phyloP scores from a whole-genome alignment of 139 green algal species.

The Closterium sp. region DNA sequence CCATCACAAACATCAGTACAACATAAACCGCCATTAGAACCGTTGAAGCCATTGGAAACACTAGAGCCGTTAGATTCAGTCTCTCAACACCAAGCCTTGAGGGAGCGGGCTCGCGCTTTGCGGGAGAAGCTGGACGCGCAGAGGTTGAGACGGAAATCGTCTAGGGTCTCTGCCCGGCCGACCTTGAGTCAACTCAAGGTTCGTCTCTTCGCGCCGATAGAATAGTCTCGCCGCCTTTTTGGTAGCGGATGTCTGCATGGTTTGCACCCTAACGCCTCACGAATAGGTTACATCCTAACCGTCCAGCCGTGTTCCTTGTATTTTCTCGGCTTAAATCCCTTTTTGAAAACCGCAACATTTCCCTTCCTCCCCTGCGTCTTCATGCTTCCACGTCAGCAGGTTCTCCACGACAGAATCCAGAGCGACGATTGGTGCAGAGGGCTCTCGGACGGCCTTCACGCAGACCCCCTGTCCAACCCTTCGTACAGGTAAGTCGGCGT shows the following conservation, averaged over 20 bases:
- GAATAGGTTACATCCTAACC: neutral
- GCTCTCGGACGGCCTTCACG: neutral
- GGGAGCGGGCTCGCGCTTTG: neutral
- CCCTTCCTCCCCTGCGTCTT: neutral
- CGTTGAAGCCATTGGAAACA: too few relatives aligned
- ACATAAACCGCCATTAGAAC: neutral
- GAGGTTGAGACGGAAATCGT: neutral
- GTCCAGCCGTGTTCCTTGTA: too few relatives aligned
- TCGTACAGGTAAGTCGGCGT: neutral
- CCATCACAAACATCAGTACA: neutral
- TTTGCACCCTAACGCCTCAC: neutral
- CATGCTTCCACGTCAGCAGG: neutral
- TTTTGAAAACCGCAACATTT: too few relatives aligned
- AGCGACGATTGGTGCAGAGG: neutral
- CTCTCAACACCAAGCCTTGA: neutral
- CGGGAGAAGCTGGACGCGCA: neutral
- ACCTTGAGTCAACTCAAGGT: neutral
- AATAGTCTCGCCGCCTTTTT: neutral
- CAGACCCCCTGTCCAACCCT: neutral
- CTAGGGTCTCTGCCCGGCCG: neutral
- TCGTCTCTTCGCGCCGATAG: neutral
- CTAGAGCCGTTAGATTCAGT: neutral
- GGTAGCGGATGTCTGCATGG: neutral
- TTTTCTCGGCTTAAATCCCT: too few relatives aligned
- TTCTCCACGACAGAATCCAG: neutral